Conservation (phyloP, 2,329 filamentous ascomycete species). For the Xylaria sp. region DNA sequence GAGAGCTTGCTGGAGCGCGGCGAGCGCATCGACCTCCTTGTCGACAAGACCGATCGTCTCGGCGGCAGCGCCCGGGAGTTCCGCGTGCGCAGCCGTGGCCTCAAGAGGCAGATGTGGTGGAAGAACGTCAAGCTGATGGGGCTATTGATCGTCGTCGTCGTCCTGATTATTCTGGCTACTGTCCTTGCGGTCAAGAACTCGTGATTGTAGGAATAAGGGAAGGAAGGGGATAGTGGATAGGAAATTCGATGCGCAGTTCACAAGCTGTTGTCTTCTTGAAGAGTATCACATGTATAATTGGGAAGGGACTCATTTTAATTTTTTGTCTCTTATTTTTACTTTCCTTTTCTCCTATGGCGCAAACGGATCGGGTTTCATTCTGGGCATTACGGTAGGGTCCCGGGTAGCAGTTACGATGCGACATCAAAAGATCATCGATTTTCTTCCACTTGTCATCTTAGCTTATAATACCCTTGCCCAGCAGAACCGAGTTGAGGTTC, state of each 20-base stretch:
- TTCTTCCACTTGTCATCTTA: slow-evolving; percentile 32
- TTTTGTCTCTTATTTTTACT: too few relatives aligned
- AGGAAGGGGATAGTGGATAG: background rate
- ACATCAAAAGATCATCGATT: slow-evolving; percentile 2
- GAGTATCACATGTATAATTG: slow-evolving; percentile 29
- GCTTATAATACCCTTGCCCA: slow-evolving; percentile 36
- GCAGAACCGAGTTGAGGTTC: slow-evolving; percentile 28
- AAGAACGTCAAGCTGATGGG: slow-evolving; percentile 98
- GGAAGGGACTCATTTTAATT: slow-evolving; percentile 8
- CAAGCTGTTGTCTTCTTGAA: background rate
- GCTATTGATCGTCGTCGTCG: slow-evolving; percentile 75
- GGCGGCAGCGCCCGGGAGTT: slow-evolving; percentile 92
- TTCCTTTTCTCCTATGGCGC: slow-evolving; percentile 6
- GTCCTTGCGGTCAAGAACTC: slow-evolving; percentile 64
- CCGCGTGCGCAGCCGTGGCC: slow-evolving; percentile 82
- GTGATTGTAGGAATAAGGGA: background rate
- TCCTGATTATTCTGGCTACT: slow-evolving; percentile 66
- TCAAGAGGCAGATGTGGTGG: slow-evolving; percentile 99
- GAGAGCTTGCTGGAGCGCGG: slow-evolving; percentile 89
- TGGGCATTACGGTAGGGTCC: slow-evolving; percentile 5
- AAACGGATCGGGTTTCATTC: slow-evolving; percentile 18
- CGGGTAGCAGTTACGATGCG: slow-evolving; percentile 1
- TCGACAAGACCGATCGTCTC: slow-evolving; percentile 95
- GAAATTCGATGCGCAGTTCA: slow-evolving; percentile 2
- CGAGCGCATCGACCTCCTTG: slow-evolving; percentile 90